phyloP scores from a whole-genome alignment of 306 rosid species.

The Sophora flavescens region DNA sequence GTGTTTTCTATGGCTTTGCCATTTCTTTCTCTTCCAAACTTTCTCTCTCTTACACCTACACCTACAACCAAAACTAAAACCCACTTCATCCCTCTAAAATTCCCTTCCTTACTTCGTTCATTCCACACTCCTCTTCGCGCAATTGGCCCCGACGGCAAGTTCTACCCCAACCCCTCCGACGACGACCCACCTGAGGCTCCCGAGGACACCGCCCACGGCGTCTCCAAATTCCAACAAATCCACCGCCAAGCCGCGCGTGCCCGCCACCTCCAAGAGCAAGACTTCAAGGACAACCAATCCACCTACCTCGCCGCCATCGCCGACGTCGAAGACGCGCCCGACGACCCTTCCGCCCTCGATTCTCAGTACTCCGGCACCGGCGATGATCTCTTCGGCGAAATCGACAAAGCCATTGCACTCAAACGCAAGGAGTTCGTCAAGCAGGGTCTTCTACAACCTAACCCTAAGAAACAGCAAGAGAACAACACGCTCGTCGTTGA shows the following conservation, averaged over 20 bases:
- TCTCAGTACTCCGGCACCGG: conserved; percentile 59
- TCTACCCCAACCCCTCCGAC: conserved; percentile 81
- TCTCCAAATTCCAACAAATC: conserved; percentile 80
- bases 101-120: conserved; percentile 38
- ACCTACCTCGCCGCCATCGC: conserved; percentile 89
- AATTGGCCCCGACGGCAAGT: conserved; percentile 71
- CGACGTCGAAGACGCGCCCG: conserved; percentile 77
- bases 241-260: conserved; percentile 83
- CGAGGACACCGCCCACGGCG: conserved; percentile 83
- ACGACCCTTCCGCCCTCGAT: conserved; percentile 37
- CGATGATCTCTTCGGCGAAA: conserved; percentile 86
- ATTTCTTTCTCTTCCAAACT: conserved; percentile 57
- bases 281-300: conserved; percentile 75
- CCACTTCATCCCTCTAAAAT: conserved; percentile 42
- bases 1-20: conserved; percentile 61
- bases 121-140: conserved; percentile 44
- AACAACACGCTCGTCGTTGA: conserved; percentile 14
- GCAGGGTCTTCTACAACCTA: conserved; percentile 85
- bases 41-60: conserved; percentile 51
- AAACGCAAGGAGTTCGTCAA: conserved; percentile 88
- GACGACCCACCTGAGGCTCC: conserved; percentile 87
- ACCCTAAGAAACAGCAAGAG: conserved; percentile 62
- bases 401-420: conserved; percentile 85
- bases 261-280: conserved; percentile 70
- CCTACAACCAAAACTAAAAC: conserved; percentile 20